Conservation (phyloP, 1,284 basidiomycete genomes). For the Malassezia vespertilionis region DNA sequence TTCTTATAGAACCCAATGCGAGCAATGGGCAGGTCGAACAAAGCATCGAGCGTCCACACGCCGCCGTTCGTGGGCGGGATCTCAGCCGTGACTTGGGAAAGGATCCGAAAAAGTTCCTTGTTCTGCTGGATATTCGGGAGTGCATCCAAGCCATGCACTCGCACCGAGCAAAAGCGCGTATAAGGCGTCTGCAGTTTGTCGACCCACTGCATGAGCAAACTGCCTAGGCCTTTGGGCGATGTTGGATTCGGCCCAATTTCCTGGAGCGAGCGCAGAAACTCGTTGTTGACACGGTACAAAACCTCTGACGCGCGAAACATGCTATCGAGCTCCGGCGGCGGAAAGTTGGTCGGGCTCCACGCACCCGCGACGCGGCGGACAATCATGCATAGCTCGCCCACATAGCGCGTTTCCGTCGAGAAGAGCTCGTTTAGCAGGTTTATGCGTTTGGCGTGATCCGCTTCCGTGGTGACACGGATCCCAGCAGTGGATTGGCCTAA, state of each 20-base stretch:
- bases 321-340: conserved; percentile 75
- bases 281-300: conserved; percentile 80
- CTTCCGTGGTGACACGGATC: not conserved
- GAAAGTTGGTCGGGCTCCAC: conserved; percentile 88
- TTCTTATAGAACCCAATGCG: conserved; percentile 86
- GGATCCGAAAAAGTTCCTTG: conserved; percentile 58
- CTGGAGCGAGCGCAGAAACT: conserved; percentile 63
- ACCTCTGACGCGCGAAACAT: conserved; percentile 90
- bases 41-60: conserved; percentile 70
- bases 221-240: conserved; percentile 87
- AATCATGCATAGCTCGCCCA: conserved; percentile 77
- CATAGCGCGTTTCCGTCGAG: conserved; percentile 82
- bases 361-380: conserved; percentile 95
- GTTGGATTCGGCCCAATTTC: conserved; percentile 86
- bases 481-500: too few species aligned
- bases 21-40: conserved; percentile 74
- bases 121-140: conserved; percentile 72
- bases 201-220: conserved; percentile 94
- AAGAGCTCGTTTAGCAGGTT: conserved; percentile 86
- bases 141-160: conserved; percentile 65
- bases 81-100: conserved; percentile 58
- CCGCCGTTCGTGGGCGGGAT: conserved; percentile 22
- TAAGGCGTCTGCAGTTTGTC: conserved; percentile 63
- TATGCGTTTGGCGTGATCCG: conserved; percentile 19
- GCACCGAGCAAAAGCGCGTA: conserved; percentile 65